Percentiles rank a stretch among this genome's conserved stretches.
Evolutionary conservation across 2,329 filamentous ascomycete genomes (phyloP).

Genomic region (Chrysoporthe austroafricana): DNA sequence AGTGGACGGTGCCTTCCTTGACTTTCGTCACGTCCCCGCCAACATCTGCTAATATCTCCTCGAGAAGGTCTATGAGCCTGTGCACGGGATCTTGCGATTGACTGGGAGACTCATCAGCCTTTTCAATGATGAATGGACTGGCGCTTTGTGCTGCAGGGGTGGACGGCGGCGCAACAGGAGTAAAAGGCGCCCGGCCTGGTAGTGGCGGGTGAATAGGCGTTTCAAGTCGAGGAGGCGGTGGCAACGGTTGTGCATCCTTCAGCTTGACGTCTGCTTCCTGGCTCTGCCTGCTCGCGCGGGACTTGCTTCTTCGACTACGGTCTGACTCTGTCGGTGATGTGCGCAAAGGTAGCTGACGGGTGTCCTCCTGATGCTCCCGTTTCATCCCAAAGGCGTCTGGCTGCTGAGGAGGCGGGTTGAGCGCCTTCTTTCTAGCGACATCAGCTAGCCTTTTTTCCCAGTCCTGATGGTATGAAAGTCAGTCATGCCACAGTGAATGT

Average conservation of each 20-base stretch:
- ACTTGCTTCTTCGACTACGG: constrained; percentile 30
- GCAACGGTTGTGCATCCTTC: constrained; percentile 32
- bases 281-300: constrained; percentile 33
- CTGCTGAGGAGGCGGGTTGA: constrained; percentile 12
- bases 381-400: constrained; percentile 27
- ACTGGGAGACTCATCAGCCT: constrained; percentile 19
- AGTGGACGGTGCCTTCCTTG: constrained; percentile 38
- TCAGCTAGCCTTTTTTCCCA: constrained; percentile 24
- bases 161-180: not conserved
- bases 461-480: constrained; percentile 30
- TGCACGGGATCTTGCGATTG: constrained; percentile 25
- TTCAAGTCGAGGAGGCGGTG: constrained; percentile 30
- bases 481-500: constrained; percentile 9
- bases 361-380: constrained; percentile 27
- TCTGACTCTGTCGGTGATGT: constrained; percentile 20
- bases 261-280: constrained; percentile 35
- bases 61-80: constrained; percentile 31
- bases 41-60: constrained; percentile 36
- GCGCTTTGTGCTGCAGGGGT: not conserved
- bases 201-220: constrained; percentile 20
- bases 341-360: constrained; percentile 25
- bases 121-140: not conserved
- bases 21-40: constrained; percentile 35
- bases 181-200: not conserved
- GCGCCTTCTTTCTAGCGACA: constrained; percentile 7